Evolutionary conservation across 1,139 yeast species (phyloP), one percentile per base, ranked within the genome.

Genomic region (Zygosaccharomyces sapae): DNA sequence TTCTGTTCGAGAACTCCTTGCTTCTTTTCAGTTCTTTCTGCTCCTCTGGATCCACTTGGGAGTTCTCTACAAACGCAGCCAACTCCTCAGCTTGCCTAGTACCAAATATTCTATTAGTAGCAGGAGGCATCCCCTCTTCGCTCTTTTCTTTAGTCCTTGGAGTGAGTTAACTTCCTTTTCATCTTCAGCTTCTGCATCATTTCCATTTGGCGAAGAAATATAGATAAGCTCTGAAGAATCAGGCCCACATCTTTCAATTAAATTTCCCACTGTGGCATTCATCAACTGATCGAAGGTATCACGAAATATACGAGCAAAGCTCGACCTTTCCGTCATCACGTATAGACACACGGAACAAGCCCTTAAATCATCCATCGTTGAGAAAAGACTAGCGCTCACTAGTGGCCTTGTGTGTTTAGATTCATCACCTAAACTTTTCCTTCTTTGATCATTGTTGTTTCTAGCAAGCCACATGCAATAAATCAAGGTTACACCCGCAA

Each of bases 401-500:
- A 72, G 65, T 5, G 81, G 81, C 51, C 79, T 67, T 1, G 81
- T 77, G 55, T 76, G 81, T 50, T 74, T 76, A 8, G 79, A 74
- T 42, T 64, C 71, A 56, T 76, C 81, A 12, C 80, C 81, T 13
- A 75, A 54, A 35, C 63, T 63, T 42, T 58, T 63, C 54, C 81
- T 65, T 52, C 76, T 68, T 66, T 70, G 66, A 56, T 76, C 81
- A 56, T 76, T 80, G 52, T 71, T 69, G 53, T 79, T 79, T 57
- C 81, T 73, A 18, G 80, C 75, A 38, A 80, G 57, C 83, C 83
- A 80, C 55, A 80, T 67, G 58, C 83, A 79, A 55, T 80, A 80
- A 4, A 79, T 74, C 29, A 80, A 63, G 0, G 84, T 79, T 7
- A 80, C 77, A 38, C 85, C 84, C 3, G 84, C 83, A 46, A 77